Evolutionary conservation across 768 basidiomycete species (phyloP), one percentile per base, ranked within the genome.

Genomic region (Boletus rufocinnamomeus): DNA sequence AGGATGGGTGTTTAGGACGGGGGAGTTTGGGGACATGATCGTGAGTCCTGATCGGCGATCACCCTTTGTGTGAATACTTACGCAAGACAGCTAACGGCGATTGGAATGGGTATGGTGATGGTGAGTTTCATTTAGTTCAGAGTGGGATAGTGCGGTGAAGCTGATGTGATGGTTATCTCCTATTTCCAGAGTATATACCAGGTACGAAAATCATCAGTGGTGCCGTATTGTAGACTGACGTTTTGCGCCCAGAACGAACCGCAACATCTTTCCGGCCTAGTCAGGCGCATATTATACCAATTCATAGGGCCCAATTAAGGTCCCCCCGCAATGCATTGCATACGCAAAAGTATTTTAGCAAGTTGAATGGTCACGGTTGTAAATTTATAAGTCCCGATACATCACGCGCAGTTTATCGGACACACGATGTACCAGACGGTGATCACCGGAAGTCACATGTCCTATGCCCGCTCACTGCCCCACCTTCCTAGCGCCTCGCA

Each of bases 91-190:
- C 71, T 90, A 47, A 85, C 86, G 9, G 85, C 87, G 3, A 78
- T 89, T 56, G 93, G 88, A 13, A 93, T 95, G 89, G 88, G 86
- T 7, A 91, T 97, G 92, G 90, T 95, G 40, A 89, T 94, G 91
- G 88, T 85, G 60, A 56, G 84, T 74, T 25, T 47, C 58, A 23
- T 40, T 55, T 52, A 30, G 13, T 48, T 32, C 4, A 10, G 53
- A 47, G 34, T 37, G 27, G 19, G 11, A 3, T 16, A 17, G 14
- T 47, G 54, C 25, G 28, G 28, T 21, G 37, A 47, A 19, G 23
- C 64, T 67, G 49, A 67, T 50, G 32, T 61, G 34, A 53, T 47
- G 32, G 1, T 6, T 14, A 32, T 25, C 17, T 35, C 37, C 37
- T 32, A 30, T 64, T 65, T 52, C 58, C 52, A 91, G 89, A 86